Percentiles rank a stretch among this genome's conserved stretches.
phyloP scores from a whole-genome alignment of 169 alveolate genomes.

The Ichthyophthirius multifiliis region DNA sequence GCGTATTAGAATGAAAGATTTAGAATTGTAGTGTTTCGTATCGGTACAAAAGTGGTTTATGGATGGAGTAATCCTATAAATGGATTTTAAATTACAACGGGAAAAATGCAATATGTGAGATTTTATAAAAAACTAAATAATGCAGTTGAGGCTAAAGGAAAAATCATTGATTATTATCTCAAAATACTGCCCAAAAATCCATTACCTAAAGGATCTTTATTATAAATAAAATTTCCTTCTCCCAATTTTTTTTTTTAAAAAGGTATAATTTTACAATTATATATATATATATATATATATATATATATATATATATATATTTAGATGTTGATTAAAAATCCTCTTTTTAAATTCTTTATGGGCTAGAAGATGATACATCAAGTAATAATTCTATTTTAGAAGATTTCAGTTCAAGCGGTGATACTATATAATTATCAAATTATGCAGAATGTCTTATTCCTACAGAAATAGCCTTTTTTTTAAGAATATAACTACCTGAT shows the following conservation, averaged over 20 bases:
- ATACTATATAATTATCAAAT: neutral
- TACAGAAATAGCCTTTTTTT: neutral
- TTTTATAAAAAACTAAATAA: neutral
- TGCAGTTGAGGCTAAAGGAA: neutral
- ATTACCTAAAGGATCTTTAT: neutral
- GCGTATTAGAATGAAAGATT: no score
- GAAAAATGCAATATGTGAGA: neutral
- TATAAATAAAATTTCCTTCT: neutral
- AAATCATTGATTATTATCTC: neutral
- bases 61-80: constrained; percentile 22
- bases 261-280: neutral
- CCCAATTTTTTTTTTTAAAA: no score
- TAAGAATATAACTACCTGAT: neutral
- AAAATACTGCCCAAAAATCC: neutral
- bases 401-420: neutral
- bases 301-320: neutral
- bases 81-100: neutral
- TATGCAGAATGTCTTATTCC: neutral
- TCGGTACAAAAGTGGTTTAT: constrained; percentile 15
- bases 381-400: neutral
- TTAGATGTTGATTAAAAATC: neutral
- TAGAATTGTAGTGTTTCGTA: constrained; percentile 23
- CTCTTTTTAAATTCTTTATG: neutral
- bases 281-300: neutral
- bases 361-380: neutral